phyloP scores from a whole-genome alignment of 352 stramenopile genomes.

The Phytophthora vignae region DNA sequence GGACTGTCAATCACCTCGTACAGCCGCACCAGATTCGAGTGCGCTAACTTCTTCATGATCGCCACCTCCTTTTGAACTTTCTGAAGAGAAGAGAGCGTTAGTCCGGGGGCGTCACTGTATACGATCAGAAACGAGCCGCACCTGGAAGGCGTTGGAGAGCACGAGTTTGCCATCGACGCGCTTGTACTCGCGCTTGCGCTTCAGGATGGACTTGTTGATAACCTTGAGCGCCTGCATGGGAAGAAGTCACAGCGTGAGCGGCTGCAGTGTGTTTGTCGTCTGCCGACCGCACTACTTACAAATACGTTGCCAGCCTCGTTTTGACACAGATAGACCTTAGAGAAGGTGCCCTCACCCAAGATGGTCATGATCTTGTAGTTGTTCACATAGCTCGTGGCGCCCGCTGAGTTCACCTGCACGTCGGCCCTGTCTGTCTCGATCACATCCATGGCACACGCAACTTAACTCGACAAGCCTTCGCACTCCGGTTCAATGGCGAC shows the following conservation, averaged over 20 bases:
- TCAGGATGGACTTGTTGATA: conserved; percentile 88
- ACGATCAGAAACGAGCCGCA: neutral
- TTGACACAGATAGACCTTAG: conserved; percentile 77
- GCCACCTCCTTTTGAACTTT: conserved; percentile 85
- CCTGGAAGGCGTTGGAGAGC: conserved; percentile 76
- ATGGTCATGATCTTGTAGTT: conserved; percentile 68
- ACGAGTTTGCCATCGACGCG: conserved; percentile 79
- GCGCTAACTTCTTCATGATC: conserved; percentile 87
- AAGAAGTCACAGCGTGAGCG: too few species aligned
- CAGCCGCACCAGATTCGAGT: conserved; percentile 74
- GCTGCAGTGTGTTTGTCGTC: too few species aligned
- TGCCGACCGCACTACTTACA: conserved; percentile 38
- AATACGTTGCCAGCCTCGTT: conserved; percentile 58
- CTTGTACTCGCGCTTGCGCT: conserved; percentile 87
- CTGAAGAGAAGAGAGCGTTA: conserved; percentile 20
- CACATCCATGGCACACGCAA: conserved; percentile 42
- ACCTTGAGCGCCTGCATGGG: conserved; percentile 66
- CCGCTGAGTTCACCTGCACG: conserved; percentile 69
- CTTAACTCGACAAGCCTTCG: neutral
- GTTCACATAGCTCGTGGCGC: conserved; percentile 74
- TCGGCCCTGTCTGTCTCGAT: conserved; percentile 73
- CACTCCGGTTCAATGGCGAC: neutral
- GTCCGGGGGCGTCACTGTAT: neutral
- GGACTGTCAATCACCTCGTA: conserved; percentile 87
- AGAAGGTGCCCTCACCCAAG: conserved; percentile 82